Conservation (phyloP, 352 stramenopile genomes). For the Phytophthora litchii region DNA sequence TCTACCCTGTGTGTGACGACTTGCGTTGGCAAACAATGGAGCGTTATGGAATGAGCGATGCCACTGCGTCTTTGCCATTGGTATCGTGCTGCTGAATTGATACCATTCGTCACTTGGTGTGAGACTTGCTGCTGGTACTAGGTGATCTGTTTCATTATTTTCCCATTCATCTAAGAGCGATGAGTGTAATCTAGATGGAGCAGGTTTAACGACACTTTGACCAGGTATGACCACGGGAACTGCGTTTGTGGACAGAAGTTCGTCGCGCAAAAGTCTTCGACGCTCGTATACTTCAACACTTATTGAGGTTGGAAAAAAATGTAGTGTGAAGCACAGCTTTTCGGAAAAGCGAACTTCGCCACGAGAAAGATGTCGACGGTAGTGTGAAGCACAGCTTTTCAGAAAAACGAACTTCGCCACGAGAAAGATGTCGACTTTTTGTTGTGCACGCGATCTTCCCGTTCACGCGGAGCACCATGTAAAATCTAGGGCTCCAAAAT, state of each 20-base stretch:
- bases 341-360: constrained; percentile 58
- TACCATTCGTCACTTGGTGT: constrained; percentile 71
- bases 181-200: constrained; percentile 3
- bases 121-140: constrained; percentile 50
- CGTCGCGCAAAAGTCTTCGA: constrained; percentile 36
- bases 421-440: constrained; percentile 26
- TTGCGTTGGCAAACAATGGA: constrained; percentile 43
- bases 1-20: constrained; percentile 52
- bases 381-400: constrained; percentile 56
- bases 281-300: constrained; percentile 56
- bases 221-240: constrained; percentile 63
- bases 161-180: constrained; percentile 11
- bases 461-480: constrained; percentile 48
- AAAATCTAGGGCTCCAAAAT: constrained; percentile 40
- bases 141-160: constrained; percentile 2
- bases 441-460: constrained; percentile 45
- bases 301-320: constrained; percentile 59
- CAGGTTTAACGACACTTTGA: constrained; percentile 22
- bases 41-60: constrained; percentile 66
- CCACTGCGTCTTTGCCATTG: constrained; percentile 52
- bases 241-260: constrained; percentile 52
- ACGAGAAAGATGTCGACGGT: constrained; percentile 26
- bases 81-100: constrained; percentile 62
- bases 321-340: constrained; percentile 47
- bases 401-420: constrained; percentile 49